Evolutionary conservation across 108 stramenopile genomes (phyloP).

Genomic region (Schizochytrium sp.): DNA sequence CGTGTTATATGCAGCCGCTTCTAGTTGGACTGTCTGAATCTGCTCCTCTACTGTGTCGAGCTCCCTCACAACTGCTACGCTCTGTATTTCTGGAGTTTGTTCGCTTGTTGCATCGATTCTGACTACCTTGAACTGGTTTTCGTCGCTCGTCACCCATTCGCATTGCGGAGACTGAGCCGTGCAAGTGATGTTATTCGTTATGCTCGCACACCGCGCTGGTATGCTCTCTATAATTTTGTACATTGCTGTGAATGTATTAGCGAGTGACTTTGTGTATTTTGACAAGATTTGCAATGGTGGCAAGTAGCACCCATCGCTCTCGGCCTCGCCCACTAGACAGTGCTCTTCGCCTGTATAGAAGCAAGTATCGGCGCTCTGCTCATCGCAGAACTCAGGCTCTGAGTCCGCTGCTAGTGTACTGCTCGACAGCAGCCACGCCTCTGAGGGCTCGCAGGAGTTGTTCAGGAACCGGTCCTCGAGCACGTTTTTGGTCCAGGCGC

Average conservation of each 20-base stretch:
- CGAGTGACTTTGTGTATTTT: slow-evolving; percentile 15
- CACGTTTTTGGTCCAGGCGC: slow-evolving; percentile 43
- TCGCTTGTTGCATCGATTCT: slow-evolving; percentile 9
- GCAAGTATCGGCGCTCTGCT: background rate
- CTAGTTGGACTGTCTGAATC: background rate
- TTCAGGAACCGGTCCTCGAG: slow-evolving; percentile 32
- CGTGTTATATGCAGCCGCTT: background rate
- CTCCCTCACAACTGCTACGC: background rate
- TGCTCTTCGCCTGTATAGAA: background rate
- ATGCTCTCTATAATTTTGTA: slow-evolving; percentile 31
- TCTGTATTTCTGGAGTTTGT: background rate
- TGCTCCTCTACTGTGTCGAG: background rate
- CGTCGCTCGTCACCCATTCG: slow-evolving; percentile 42
- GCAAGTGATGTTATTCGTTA: slow-evolving; percentile 47
- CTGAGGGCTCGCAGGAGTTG: slow-evolving; percentile 44
- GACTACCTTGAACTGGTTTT: slow-evolving; percentile 37
- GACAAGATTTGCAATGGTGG: slow-evolving; percentile 16
- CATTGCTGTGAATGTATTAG: background rate
- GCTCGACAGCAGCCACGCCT: slow-evolving; percentile 12
- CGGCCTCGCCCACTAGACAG: background rate
- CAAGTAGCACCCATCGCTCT: background rate
- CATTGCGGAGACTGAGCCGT: background rate
- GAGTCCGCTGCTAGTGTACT: background rate
- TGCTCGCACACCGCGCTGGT: slow-evolving; percentile 3
- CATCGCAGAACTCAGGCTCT: background rate